Conservation (phyloP, 805 yeast species). For the Sungouiozyma ichnusensis region DNA sequence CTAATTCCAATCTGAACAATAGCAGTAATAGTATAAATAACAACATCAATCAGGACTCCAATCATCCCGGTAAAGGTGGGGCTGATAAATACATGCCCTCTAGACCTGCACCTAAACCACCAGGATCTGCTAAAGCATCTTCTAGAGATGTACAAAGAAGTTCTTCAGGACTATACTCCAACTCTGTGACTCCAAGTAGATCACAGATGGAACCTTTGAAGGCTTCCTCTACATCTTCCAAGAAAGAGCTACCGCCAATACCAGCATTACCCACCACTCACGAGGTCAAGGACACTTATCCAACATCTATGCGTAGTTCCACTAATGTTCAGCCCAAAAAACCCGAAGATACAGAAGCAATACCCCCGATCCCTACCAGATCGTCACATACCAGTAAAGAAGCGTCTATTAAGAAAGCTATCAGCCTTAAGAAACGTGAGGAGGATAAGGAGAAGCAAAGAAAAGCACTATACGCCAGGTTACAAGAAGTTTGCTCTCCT, state of each 20-base stretch:
- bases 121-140: constrained; percentile 14
- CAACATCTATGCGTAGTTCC: not conserved
- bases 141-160: not conserved
- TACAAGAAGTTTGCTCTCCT: constrained; percentile 66
- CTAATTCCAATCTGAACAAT: not conserved
- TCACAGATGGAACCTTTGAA: constrained; percentile 11
- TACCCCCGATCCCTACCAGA: not conserved
- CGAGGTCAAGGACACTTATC: not conserved
- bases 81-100: constrained; percentile 43
- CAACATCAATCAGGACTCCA: not conserved
- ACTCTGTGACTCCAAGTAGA: not conserved
- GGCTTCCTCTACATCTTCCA: constrained; percentile 13
- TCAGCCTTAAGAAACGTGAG: constrained; percentile 2
- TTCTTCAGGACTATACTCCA: not conserved
- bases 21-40: not conserved
- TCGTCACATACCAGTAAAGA: not conserved
- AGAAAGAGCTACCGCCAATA: constrained; percentile 19
- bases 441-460: constrained; percentile 28
- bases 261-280: constrained; percentile 15
- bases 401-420: not conserved
- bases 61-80: no score
- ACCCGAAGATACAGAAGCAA: not conserved
- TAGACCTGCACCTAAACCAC: constrained; percentile 61
- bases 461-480: constrained; percentile 32
- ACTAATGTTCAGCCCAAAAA: not conserved